Conservation (phyloP, 163 green algal species). For the Volvox carteri region DNA sequence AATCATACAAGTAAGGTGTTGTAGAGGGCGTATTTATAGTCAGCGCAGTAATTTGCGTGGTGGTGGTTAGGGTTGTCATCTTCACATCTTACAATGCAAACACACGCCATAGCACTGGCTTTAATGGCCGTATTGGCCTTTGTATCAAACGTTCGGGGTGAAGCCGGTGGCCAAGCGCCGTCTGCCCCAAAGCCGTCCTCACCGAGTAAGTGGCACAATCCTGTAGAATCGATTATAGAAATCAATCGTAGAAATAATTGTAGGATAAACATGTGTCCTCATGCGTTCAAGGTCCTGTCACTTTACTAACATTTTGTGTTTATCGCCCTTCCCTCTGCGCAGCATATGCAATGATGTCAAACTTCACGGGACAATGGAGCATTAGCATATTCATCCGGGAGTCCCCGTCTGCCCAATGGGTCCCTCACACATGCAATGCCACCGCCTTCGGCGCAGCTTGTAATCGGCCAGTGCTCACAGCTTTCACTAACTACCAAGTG, state of each 20-base stretch:
- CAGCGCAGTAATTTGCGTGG: background rate
- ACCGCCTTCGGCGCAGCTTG: constrained; percentile 13
- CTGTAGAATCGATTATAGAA: background rate
- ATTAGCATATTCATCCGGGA: constrained; percentile 3
- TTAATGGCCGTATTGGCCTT: background rate
- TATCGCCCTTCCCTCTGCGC: background rate
- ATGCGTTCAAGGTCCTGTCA: no score
- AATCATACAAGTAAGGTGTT: background rate
- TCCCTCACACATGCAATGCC: constrained; percentile 19
- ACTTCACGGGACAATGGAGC: constrained; percentile 20
- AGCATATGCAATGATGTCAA: constrained; percentile 27
- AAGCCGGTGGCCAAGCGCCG: background rate
- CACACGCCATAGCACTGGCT: background rate
- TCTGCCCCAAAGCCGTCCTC: constrained; percentile 5
- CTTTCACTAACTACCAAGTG: background rate
- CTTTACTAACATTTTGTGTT: no score
- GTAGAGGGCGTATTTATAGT: background rate
- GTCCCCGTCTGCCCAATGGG: background rate
- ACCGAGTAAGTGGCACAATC: constrained; percentile 9
- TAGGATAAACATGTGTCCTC: background rate
- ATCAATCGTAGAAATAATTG: background rate
- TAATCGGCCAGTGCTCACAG: constrained; percentile 18
- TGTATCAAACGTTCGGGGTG: background rate
- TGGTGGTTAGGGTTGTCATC: background rate
- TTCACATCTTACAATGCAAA: background rate